Percentiles rank a stretch among this genome's conserved stretches.
Evolutionary conservation across 371 early-diverging fungal genomes (phyloP).

Genomic region (Capillidium heterosporum): DNA sequence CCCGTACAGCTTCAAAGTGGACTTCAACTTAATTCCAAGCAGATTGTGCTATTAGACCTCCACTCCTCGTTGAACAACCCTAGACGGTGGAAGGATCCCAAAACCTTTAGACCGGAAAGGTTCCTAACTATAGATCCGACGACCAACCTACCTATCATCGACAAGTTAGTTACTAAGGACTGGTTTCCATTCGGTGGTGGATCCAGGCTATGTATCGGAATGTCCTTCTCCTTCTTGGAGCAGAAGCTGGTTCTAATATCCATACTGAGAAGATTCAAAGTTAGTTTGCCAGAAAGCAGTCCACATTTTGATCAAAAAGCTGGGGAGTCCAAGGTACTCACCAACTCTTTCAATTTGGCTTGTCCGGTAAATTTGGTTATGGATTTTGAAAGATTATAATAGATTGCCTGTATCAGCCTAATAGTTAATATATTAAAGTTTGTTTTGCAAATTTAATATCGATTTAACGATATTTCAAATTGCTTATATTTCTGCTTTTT

Average conservation of each 20-base stretch:
- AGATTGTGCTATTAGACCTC: not conserved
- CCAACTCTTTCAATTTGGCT: too few species aligned
- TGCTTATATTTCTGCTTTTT: too few species aligned
- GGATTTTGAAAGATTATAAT: too few species aligned
- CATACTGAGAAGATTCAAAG: not conserved
- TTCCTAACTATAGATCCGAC: slow-evolving; percentile 12
- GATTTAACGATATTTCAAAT: too few species aligned
- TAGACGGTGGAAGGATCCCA: slow-evolving; percentile 8
- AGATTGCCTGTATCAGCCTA: too few species aligned
- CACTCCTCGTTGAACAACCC: not conserved
- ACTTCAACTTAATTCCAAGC: not conserved
- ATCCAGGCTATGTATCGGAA: slow-evolving; percentile 14
- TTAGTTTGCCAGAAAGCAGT: too few species aligned
- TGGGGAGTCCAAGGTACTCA: too few species aligned
- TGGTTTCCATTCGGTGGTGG: slow-evolving; percentile 9
- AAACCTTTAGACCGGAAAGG: slow-evolving; percentile 23
- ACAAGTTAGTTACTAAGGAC: not conserved
- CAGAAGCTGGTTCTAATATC: slow-evolving; percentile 13
- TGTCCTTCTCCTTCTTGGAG: slow-evolving; percentile 13
- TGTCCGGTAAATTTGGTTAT: too few species aligned
- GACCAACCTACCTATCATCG: too few species aligned
- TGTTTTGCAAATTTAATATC: too few species aligned
- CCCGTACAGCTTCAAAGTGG: not conserved
- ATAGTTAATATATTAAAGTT: too few species aligned
- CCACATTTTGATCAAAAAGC: too few species aligned